Percentiles rank a stretch among this genome's conserved stretches.
Conservation (phyloP, 108 stramenopile genomes). For the Seminavis robusta region DNA sequence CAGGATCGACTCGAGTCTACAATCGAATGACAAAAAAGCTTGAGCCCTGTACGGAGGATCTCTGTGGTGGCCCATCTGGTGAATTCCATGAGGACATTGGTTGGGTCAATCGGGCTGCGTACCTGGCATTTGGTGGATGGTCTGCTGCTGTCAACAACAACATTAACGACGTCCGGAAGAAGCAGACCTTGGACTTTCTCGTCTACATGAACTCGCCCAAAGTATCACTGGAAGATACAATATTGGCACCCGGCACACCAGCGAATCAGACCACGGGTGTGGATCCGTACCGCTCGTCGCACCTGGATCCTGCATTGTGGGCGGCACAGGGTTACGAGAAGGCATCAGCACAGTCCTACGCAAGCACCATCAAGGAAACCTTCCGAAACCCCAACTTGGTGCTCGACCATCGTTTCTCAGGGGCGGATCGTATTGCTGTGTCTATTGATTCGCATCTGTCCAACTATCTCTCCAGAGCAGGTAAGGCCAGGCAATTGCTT, state of each 20-base stretch:
- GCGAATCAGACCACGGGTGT: conserved; percentile 4
- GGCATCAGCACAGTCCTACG: conserved; percentile 9
- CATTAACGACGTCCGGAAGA: no score
- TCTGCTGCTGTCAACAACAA: no score
- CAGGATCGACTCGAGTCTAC: conserved; percentile 20
- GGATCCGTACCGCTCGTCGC: conserved; percentile 30
- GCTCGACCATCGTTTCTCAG: conserved; percentile 28
- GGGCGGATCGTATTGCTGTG: conserved; percentile 13
- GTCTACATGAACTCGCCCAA: conserved; percentile 19
- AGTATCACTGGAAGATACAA: not conserved
- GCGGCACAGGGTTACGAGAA: conserved; percentile 17
- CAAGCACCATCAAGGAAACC: conserved; percentile 13
- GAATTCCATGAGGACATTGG: conserved; percentile 17
- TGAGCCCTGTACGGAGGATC: conserved; percentile 14
- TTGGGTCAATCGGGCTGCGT: conserved; percentile 31
- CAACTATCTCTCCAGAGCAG: conserved; percentile 5
- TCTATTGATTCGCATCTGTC: conserved; percentile 11
- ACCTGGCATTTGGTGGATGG: conserved; percentile 36
- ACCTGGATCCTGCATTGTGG: conserved; percentile 17
- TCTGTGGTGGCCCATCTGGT: conserved; percentile 15
- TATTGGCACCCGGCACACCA: conserved; percentile 13
- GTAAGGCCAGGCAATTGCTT: no score
- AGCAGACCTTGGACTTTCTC: no score
- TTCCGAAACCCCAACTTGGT: conserved; percentile 20
- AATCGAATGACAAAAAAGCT: conserved; percentile 27